Evolutionary conservation across 2,329 filamentous ascomycete species (phyloP).

Genomic region (Trichoderma atrobrunneum): DNA sequence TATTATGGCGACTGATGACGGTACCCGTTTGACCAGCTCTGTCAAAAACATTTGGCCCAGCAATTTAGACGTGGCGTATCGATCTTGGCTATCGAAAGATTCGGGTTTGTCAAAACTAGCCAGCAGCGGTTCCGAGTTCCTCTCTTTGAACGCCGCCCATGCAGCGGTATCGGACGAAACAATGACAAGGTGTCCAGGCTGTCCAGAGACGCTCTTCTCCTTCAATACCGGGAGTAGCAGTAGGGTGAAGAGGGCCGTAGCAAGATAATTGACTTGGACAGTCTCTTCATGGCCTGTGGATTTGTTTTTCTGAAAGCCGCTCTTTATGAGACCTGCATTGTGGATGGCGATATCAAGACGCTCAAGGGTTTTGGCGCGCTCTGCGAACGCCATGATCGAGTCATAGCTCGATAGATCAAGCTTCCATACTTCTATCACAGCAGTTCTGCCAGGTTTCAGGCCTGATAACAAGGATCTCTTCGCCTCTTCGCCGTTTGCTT

Average conservation of each 20-base stretch:
- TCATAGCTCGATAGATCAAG: conserved; percentile 9
- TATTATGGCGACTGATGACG: neutral
- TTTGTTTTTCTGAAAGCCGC: neutral
- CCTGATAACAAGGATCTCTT: neutral
- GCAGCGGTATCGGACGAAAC: conserved; percentile 4
- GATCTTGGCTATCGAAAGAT: neutral
- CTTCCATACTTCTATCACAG: neutral
- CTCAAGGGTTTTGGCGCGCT: neutral
- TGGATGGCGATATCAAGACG: neutral
- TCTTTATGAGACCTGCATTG: neutral
- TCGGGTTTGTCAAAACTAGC: neutral
- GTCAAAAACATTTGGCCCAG: conserved; percentile 1
- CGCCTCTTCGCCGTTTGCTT: neutral
- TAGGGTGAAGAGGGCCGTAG: neutral
- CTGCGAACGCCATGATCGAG: neutral
- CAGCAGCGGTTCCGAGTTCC: neutral
- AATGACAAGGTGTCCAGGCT: neutral
- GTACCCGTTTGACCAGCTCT: neutral
- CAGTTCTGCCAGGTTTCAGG: neutral
- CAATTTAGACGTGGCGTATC: neutral
- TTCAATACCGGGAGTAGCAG: neutral
- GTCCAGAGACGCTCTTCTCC: neutral
- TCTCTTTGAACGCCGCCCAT: neutral
- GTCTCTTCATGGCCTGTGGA: neutral
- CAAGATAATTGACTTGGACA: neutral